phyloP scores from a whole-genome alignment of 257 asterid species.

The Ilex asprella region DNA sequence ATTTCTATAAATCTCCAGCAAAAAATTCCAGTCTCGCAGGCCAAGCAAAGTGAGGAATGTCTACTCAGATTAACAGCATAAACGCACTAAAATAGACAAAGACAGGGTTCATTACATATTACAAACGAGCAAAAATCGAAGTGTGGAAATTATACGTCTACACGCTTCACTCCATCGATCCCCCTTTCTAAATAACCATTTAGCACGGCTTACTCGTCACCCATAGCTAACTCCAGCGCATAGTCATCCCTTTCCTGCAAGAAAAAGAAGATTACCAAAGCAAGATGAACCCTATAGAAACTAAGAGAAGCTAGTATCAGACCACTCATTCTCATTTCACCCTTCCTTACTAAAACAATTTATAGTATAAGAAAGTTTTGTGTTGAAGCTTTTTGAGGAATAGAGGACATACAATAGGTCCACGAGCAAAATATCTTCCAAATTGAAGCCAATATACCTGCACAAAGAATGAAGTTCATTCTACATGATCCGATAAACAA shows the following conservation, averaged over 20 bases:
- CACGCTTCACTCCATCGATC: not conserved
- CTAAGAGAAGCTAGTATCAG: not conserved
- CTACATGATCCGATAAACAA: not conserved
- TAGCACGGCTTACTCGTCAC: conserved; percentile 51
- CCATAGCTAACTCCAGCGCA: conserved; percentile 94
- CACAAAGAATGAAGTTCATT: conserved; percentile 19
- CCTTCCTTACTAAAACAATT: no score
- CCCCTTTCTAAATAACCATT: not conserved
- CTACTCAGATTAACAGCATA: no score
- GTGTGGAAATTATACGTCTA: no score
- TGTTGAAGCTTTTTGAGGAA: not conserved
- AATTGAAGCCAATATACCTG: conserved; percentile 99
- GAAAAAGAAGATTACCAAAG: conserved; percentile 1
- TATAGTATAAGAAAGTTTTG: no score
- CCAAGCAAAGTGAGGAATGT: no score
- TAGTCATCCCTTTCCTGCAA: conserved; percentile 95
- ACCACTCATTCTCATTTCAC: no score
- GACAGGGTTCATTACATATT: no score
- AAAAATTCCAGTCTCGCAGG: no score
- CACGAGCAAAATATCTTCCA: conserved; percentile 97
- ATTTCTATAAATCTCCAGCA: no score
- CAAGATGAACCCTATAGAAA: conserved; percentile 3
- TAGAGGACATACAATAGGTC: conserved; percentile 68
- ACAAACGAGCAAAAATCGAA: no score
- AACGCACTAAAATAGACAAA: no score